Base-by-base conservation (phyloP, 208 protist species). In the Herpetomonas tarakana region DNA sequence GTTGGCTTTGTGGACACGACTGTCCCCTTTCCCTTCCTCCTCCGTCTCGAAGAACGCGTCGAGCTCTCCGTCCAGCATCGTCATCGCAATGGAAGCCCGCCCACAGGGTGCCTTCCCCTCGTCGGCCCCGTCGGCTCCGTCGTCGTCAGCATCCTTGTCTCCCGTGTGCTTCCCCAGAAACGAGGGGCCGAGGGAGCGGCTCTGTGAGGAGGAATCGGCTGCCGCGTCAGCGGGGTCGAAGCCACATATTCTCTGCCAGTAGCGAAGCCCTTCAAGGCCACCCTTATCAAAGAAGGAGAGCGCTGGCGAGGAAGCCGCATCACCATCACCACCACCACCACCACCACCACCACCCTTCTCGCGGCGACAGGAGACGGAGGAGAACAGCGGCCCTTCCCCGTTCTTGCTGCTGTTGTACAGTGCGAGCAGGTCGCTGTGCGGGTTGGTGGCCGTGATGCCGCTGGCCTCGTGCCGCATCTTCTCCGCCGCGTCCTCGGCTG, bases 401-500 rank as follows among this genome's bases (percentile, higher is more conserved):
- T 49, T 22, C 11, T 49, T 4, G 44, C 6, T 22, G 44, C 19
- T 22, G 44, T 49, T 4, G 44, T 24, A 49, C 16, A 49, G 44
- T 4, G 44, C 19, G 4, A 49, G 16, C 19, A 18, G 44, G 19
- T 49, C 44, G 44, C 19, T 18, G 44, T 22, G 44, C 44, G 19
- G 9, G 44, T 7, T 11, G 19, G 9, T 22, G 44, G 6, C 44
- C 44, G 4, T 49, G 16, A 22, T 18, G 44, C 44, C 14, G 35
- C 35, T 41, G 35, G 9, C 14, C 35, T 41, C 44, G 28, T 26
- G 58, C 2, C 27, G 58, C 16, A 0, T 28, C 7, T 41, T 41
- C 18, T 3, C 35, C n/a, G 50, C 53, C 16, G 44, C 29, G 1
- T 60, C 62, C n/a, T 67, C 53, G 19, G 49, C 60, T 1, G 46